Conservation (phyloP, 345 rosid genomes). For the Odontarrhena argentea region DNA sequence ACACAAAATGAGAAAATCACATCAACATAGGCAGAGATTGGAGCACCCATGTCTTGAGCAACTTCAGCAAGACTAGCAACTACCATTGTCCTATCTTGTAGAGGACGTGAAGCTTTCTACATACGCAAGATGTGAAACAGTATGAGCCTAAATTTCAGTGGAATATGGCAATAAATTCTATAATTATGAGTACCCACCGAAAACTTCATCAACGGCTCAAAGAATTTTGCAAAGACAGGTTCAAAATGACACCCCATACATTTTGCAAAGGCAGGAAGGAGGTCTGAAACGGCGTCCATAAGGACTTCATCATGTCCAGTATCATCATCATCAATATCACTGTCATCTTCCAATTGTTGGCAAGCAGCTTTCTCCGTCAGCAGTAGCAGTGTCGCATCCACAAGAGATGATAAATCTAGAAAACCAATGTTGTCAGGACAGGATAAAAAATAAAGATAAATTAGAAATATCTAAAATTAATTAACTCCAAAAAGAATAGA, state of each 20-base stretch:
- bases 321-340: slow-evolving; percentile 80
- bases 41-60: slow-evolving; percentile 98
- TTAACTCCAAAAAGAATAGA: slow-evolving; percentile 23
- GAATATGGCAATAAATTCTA: slow-evolving; percentile 9
- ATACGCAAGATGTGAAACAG: slow-evolving; percentile 36
- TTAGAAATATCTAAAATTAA: neutral
- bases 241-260: slow-evolving; percentile 93
- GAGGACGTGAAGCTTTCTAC: slow-evolving; percentile 86
- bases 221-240: slow-evolving; percentile 74
- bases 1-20: slow-evolving; percentile 46
- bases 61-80: slow-evolving; percentile 98
- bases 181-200: slow-evolving; percentile 58
- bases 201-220: slow-evolving; percentile 95
- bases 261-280: slow-evolving; percentile 98
- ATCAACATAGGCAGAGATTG: slow-evolving; percentile 85
- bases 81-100: slow-evolving; percentile 93
- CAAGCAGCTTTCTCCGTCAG: slow-evolving; percentile 90
- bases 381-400: slow-evolving; percentile 71
- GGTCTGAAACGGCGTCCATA: slow-evolving; percentile 98
- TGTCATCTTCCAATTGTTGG: slow-evolving; percentile 72
- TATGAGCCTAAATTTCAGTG: slow-evolving; percentile 34
- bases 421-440: slow-evolving; percentile 38
- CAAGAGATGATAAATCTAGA: slow-evolving; percentile 76
- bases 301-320: slow-evolving; percentile 88
- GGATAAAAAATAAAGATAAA: neutral